Base-by-base conservation (phyloP, 129 eudicot genomes). In the Flaveria ramosissima region DNA sequence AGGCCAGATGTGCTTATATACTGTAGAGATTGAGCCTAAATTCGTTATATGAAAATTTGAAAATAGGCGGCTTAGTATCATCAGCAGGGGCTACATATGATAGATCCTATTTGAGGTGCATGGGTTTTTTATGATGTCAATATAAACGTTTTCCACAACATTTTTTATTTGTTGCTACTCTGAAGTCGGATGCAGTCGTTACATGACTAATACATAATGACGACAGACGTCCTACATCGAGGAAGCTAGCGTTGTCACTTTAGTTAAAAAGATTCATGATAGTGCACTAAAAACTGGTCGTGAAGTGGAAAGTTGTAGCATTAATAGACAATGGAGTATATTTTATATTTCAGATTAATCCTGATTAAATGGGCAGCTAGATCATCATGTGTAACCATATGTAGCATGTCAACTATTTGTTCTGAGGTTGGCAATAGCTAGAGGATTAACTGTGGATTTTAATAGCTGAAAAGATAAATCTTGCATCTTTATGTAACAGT, bases 91-190 rank as follows among this genome's bases (percentile, higher is more conserved):
- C 41, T 57, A 30, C 51, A 50, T 27, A 70, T 30, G 77, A 46
- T 59, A 70, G 50, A 59, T 56, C 62, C 8, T 64, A 16, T 78
- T 46, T 27, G 23, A 79, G 36, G 42, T 65, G 48, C 56, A 16
- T 6, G 10, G 16, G 42, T 27, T 78, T 78, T 26, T 46, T 30
- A 36, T 57, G 57, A 42, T 23, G 17, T 19, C 66, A 10, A 32
- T 39, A 77, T 59, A 53, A 56, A 69, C 20, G 9, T 53, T 15
- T 78, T 47, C 21, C 19, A 9, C 45, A 6, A 1, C 42, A 8
- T 47, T 24, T 57, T 4, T 69, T 69, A 51, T 57, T 69, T 46
- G 14, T 27, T 62, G 74, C 51, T 47, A 47, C 52, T 48, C 32
- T 50, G 63, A 65, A 76, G 70, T 76, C 12, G 10, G 70, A 67